phyloP scores from a whole-genome alignment of 2,329 filamentous ascomycete species.

The Colletotrichum tanaceti region DNA sequence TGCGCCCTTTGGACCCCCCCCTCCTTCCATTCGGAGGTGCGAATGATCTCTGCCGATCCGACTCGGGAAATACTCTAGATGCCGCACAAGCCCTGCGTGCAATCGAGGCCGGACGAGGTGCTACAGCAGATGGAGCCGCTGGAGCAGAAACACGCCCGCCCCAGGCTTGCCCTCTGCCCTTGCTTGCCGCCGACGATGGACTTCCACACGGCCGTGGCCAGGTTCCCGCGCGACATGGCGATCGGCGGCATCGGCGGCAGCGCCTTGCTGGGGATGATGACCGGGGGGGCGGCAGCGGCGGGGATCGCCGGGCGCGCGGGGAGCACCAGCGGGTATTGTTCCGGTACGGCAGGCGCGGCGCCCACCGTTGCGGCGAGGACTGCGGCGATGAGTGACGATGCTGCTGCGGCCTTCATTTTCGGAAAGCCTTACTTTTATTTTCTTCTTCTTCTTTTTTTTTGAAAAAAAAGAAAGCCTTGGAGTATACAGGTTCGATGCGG shows the following conservation, averaged over 20 bases:
- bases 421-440: too few relatives aligned
- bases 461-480: too few relatives aligned
- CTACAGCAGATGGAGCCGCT: constrained; percentile 47
- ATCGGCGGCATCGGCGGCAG: background rate
- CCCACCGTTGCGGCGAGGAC: constrained; percentile 9
- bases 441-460: background rate
- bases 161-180: constrained; percentile 13
- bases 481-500: background rate
- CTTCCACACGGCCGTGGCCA: constrained; percentile 27
- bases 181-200: constrained; percentile 6
- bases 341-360: constrained; percentile 24
- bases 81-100: constrained; percentile 47
- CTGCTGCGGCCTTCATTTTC: constrained; percentile 20
- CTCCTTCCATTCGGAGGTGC: too few relatives aligned
- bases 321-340: constrained; percentile 21
- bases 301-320: background rate
- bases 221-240: background rate
- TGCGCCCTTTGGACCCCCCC: too few relatives aligned
- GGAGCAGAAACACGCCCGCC: constrained; percentile 45
- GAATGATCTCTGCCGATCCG: background rate
- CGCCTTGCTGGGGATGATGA: background rate
- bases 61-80: constrained; percentile 39
- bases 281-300: background rate
- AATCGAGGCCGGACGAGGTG: constrained; percentile 42
- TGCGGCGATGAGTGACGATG: constrained; percentile 5